phyloP scores from a whole-genome alignment of 805 yeast species.

The Hanseniaspora valbyensis region DNA sequence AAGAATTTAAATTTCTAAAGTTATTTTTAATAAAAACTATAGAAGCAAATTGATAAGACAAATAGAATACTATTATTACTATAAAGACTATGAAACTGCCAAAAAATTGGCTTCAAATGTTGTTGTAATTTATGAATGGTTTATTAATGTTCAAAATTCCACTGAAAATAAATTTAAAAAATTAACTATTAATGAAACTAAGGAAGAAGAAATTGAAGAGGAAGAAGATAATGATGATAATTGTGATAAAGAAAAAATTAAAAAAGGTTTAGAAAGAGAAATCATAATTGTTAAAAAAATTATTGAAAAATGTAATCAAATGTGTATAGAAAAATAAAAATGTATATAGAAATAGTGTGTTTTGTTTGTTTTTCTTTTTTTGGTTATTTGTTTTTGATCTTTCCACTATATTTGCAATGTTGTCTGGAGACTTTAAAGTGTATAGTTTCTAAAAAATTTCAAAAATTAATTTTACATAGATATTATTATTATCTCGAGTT shows the following conservation, averaged over 20 bases:
- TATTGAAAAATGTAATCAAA: conserved; percentile 3
- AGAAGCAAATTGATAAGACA: conserved; percentile 13
- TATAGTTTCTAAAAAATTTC: no score
- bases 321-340: background rate
- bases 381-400: no score
- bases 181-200: no score
- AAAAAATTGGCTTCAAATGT: background rate
- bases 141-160: background rate
- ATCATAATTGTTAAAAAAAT: background rate
- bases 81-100: background rate
- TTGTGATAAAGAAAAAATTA: background rate
- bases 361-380: no score
- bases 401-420: no score
- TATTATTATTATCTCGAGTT: background rate
- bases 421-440: no score
- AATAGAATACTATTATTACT: conserved; percentile 14
- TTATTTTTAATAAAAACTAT: conserved; percentile 7
- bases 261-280: conserved; percentile 2
- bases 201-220: background rate
- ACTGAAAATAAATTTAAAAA: background rate
- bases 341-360: background rate
- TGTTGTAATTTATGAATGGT: background rate
- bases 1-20: background rate
- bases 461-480: background rate
- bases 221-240: background rate